Evolutionary conservation across 2,329 filamentous ascomycete species (phyloP), one percentile per base, ranked within the genome.

Genomic region (Arthroderma sp.): DNA sequence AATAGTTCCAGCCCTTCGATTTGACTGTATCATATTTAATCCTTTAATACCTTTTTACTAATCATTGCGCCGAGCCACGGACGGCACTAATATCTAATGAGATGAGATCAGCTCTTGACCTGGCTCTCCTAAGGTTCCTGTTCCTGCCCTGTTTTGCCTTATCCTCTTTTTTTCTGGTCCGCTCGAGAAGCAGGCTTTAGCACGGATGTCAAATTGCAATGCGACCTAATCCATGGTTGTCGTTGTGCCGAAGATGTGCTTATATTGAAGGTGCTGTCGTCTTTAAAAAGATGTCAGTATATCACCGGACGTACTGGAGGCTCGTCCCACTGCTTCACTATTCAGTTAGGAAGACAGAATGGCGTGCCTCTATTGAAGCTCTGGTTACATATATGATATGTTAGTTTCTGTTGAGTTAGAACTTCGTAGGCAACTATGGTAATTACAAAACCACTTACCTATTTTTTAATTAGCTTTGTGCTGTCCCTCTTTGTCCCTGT

Each of bases 201-300:
- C 88, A 94, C 85, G 83, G 85, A 94, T 94, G 87, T 95, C 87
- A 94, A 94, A 94, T 94, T 95, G 80, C 88, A 91, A 89, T 83
- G 73, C 77, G 77, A 81, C 80, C 68, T 63, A 55, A 68, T 43
- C 43, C 38, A 80, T 94, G 85, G 82, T 85, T 87, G 79, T 73
- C 76, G 79, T 88, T 91, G 88, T 86, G 88, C 87, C 87, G 85
- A 88, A 94, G 86, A 94, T 86, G 86, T 94, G 87, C 87, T 91
- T 77, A 93, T 73, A 91, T 75, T 46, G 53, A 65, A 28, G 15
- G 36, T 39, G 15, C 43, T 48, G 40, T 42, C 45, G 36, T 42
- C 40, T 37, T 11, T 44, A 29, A 46, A 30, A 34, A 36, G 39
- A 41, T 31, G 22, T 48, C n/a, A 54, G 45, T 47, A 53, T 53